A percentile compares a stretch with the other conserved stretches of the same genome.
Evolutionary conservation across 2,329 filamentous ascomycete species (phyloP).

Genomic region (Didymella sp.): DNA sequence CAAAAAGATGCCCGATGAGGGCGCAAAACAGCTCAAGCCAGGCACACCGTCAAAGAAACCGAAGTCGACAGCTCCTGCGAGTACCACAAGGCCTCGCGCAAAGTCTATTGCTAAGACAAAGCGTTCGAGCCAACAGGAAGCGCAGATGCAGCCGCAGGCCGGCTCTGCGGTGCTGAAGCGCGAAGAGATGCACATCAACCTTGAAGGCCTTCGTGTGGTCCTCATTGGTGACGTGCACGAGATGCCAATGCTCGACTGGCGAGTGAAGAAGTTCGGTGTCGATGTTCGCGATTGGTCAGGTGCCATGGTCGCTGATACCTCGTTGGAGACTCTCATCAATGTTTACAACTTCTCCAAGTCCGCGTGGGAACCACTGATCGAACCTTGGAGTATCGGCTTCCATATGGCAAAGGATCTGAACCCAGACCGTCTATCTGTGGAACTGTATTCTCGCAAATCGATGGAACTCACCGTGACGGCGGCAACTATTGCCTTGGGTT

Average conservation of each 20-base stretch:
- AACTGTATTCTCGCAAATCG: slow-evolving; percentile 85
- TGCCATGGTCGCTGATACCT: slow-evolving; percentile 83
- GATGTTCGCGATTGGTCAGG: slow-evolving; percentile 91
- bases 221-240: slow-evolving; percentile 96
- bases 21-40: slow-evolving; percentile 63
- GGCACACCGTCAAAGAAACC: slow-evolving; percentile 56
- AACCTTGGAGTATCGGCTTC: slow-evolving; percentile 95
- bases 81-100: slow-evolving; percentile 55
- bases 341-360: slow-evolving; percentile 99
- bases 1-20: slow-evolving; percentile 56
- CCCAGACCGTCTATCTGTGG: slow-evolving; percentile 79
- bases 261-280: slow-evolving; percentile 86
- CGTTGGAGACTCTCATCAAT: slow-evolving; percentile 93
- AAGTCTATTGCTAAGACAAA: slow-evolving; percentile 56
- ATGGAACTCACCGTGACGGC: slow-evolving; percentile 94
- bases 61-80: slow-evolving; percentile 57
- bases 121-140: slow-evolving; percentile 59
- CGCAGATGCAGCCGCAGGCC: slow-evolving; percentile 60
- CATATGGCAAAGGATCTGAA: slow-evolving; percentile 80
- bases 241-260: slow-evolving; percentile 91
- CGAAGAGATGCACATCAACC: slow-evolving; percentile 83
- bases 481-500: slow-evolving; percentile 89
- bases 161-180: slow-evolving; percentile 65
- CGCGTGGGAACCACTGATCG: slow-evolving; percentile 93
- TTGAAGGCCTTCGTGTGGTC: slow-evolving; percentile 90